Base-by-base conservation (phyloP, 1,284 basidiomycete genomes). In the Takashimella koratensis region DNA sequence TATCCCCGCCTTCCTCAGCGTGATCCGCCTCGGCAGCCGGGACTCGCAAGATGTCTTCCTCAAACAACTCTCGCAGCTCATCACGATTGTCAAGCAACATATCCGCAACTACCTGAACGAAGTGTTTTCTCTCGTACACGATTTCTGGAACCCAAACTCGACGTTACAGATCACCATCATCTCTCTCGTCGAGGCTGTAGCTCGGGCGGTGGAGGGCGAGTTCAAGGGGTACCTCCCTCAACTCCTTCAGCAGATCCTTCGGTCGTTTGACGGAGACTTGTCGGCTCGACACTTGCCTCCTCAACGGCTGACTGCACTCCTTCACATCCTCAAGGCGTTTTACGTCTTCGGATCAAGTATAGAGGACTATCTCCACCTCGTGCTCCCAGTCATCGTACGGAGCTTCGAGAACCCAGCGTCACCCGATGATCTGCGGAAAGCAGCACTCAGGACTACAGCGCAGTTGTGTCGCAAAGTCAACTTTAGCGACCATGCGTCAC, bases 201-300 rank as follows among this genome's bases (percentile, higher is more conserved):
- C 93, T 1, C 88, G 88, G 66, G 93, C 95, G 0, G 82, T 99
- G 20, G 94, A 98, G 70, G 91, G 94, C 16, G 96, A 98, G 73
- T 98, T 98, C 81, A 95, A 95, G 71, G 93, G 93, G 2, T 97
- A 95, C 77, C 79, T 99, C n/a, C 92, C 95, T 0, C 86, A 86
- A 21, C 85, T 98, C 43, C 79, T 99, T 2, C 95, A 95, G 25
- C 83, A 93, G 36, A 84, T 98, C 60, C 82, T 99, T 46, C 88
- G 80, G 50, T 79, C 94, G 0, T 96, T 98, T 64, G 93, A 97
- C 58, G 87, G 86, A 13, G 90, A 93, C 55, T 78, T 87, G 22
- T 64, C 73, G 0, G 68, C 68, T 5, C 65, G 63, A 39, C 64
- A 71, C 41, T 62, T 76, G n/a, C 70, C 70, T 41, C 90, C 93